A percentile compares a stretch with the other conserved stretches of the same genome.
phyloP scores from a whole-genome alignment of 345 rosid species.

The Syzygium aqueum region DNA sequence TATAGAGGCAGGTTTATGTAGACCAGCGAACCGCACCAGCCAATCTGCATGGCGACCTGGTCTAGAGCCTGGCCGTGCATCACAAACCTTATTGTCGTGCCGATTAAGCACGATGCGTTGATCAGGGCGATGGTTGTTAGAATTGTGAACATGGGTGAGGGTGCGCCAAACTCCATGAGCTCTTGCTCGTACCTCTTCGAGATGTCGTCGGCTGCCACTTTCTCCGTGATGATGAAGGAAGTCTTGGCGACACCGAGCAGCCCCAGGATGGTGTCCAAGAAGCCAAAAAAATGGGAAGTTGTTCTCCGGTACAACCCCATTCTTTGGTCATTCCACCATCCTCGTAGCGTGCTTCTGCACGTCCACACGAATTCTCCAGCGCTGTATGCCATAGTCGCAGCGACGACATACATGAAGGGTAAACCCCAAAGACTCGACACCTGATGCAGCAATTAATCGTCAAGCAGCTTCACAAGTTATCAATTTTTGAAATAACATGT shows the following conservation, averaged over 20 bases:
- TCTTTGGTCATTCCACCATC: conserved; percentile 39
- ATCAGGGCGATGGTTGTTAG: conserved; percentile 33
- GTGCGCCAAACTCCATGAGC: conserved; percentile 29
- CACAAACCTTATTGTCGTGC: conserved; percentile 6
- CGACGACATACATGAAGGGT: conserved; percentile 21
- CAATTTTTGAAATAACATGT: background rate
- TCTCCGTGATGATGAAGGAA: conserved; percentile 26
- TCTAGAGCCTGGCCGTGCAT: background rate
- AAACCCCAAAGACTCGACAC: conserved; percentile 28
- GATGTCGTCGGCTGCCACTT: conserved; percentile 25
- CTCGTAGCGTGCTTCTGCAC: conserved; percentile 18
- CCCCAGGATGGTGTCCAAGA: conserved; percentile 18
- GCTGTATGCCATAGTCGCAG: conserved; percentile 11
- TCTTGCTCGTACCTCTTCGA: conserved; percentile 10
- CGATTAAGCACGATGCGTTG: conserved; percentile 15
- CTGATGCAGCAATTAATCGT: background rate
- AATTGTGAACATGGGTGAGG: conserved; percentile 31
- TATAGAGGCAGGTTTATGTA: conserved; percentile 27
- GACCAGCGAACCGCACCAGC: conserved; percentile 19
- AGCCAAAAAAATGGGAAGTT: conserved; percentile 31
- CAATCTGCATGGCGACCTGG: conserved; percentile 17
- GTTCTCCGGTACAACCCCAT: conserved; percentile 36
- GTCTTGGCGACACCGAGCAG: conserved; percentile 16
- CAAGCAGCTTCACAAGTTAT: background rate
- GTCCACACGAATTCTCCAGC: conserved; percentile 15